A percentile compares a stretch with the other conserved stretches of the same genome.
Evolutionary conservation across 73 alveolate species (phyloP).

Genomic region (Vitrella brassicaformis): DNA sequence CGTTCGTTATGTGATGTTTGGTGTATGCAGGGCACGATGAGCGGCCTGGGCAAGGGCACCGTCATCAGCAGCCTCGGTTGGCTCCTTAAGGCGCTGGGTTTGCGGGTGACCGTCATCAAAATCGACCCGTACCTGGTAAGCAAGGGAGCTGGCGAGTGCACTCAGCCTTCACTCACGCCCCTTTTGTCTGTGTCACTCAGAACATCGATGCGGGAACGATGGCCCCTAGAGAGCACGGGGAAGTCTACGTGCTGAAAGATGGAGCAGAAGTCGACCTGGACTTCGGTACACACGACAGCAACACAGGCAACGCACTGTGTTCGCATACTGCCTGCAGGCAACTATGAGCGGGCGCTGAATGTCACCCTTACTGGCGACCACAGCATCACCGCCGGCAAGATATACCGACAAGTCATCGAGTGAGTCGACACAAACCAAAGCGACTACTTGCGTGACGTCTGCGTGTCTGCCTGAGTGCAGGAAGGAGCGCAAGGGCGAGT

Average conservation of each 20-base stretch:
- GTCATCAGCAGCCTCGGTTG: constrained; percentile 45
- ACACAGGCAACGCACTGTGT: too few species aligned
- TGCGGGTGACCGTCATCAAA: constrained; percentile 43
- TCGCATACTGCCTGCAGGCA: too few species aligned
- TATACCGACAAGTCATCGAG: constrained; percentile 13
- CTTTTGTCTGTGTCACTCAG: too few species aligned
- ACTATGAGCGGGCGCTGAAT: constrained; percentile 51
- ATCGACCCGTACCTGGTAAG: constrained; percentile 59
- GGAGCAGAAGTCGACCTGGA: constrained; percentile 66
- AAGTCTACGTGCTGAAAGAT: constrained; percentile 53
- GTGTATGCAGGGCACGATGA: constrained; percentile 39
- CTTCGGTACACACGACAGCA: too few species aligned
- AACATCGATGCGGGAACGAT: constrained; percentile 69
- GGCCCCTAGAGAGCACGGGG: constrained; percentile 69
- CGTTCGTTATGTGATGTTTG: too few species aligned
- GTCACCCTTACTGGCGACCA: constrained; percentile 37
- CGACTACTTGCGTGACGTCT: background rate
- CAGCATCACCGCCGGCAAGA: constrained; percentile 52
- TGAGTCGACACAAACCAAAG: background rate
- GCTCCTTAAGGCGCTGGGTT: constrained; percentile 44
- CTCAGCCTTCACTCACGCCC: too few species aligned
- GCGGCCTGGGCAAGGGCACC: constrained; percentile 59
- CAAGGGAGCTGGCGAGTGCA: background rate
- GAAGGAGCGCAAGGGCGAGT: constrained; percentile 47
- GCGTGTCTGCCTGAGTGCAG: background rate